Evolutionary conservation across 257 asterid genomes (phyloP), one percentile per base, ranked within the genome.

Genomic region (Verbena officinalis): DNA sequence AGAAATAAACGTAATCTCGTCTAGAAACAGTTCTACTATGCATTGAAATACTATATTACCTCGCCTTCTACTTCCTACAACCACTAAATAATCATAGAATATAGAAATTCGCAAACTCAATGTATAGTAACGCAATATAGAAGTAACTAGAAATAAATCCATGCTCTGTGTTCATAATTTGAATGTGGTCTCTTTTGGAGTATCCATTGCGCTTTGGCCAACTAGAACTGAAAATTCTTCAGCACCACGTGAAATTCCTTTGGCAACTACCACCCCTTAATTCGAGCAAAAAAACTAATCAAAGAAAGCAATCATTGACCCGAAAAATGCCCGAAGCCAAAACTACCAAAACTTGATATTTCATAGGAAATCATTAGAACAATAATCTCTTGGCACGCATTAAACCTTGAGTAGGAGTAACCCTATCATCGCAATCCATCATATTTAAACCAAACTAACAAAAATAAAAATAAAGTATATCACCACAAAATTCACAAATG

Each of bases 21-120:
- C 10, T 2, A 36, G 10, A 59, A 49, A 19, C 45, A 59, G 19
- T 50, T 60, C 39, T 8, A 54, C 59, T 21, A 43, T 42, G 53
- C 10, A 10, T 20, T 42, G 22, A 64, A 33, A 43, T 43, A 23
- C 53, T 56, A 42, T 6, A 42, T 40, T 61, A 9, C 9, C 50
- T 31, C 55, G 21, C 42, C 48, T 27, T 45, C 55, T 4, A 20
- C 19, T 39, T 12, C 27, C 34, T 11, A 48, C 19, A 46, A 55
- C 15, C 62, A 49, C 49, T 5, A 6, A 48, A 30, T 11, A 22
- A 43, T 27, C 38, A 31, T 3, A 46, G 17, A 38, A 48, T 9
- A 64, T 13, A 63, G 36, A 38, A 15, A 45, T 72, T 50, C 3
- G 30, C 23, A 38, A 59, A 53, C 20, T 48, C 58, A 48, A 61